phyloP scores from a whole-genome alignment of 176 grass and related monocot genomes.

The Puccinellia tenuiflora region DNA sequence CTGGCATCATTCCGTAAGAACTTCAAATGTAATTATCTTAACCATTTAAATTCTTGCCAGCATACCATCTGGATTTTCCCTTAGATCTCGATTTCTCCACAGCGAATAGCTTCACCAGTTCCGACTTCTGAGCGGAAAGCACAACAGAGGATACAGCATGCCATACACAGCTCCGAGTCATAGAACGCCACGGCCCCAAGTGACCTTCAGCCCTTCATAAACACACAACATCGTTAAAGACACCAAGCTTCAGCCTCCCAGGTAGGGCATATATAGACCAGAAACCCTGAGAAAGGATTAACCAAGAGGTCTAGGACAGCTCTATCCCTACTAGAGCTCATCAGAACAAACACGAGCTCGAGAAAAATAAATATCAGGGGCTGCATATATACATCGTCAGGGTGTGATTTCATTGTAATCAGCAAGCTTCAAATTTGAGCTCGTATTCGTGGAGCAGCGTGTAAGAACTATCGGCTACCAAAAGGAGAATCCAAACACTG shows the following conservation, averaged over 20 bases:
- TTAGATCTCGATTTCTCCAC: too few relatives aligned
- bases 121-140: background rate
- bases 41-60: too few relatives aligned
- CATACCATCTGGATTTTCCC: too few relatives aligned
- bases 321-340: background rate
- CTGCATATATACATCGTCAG: conserved; percentile 13
- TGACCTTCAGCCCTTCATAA: background rate
- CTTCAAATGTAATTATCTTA: background rate
- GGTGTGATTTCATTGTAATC: conserved; percentile 19
- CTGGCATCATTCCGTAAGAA: background rate
- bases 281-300: background rate
- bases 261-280: background rate
- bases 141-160: background rate
- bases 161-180: background rate
- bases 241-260: background rate
- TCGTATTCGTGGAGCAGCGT: conserved; percentile 28
- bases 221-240: background rate
- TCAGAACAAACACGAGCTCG: background rate
- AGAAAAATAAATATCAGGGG: background rate
- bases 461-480: conserved; percentile 24
- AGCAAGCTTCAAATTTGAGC: conserved; percentile 32
- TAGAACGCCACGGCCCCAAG: background rate
- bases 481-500: conserved; percentile 18
- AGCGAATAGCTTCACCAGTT: too few relatives aligned
- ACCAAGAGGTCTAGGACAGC: background rate